Conservation (phyloP, 345 rosid genomes). For the Euclidium syriacum region DNA sequence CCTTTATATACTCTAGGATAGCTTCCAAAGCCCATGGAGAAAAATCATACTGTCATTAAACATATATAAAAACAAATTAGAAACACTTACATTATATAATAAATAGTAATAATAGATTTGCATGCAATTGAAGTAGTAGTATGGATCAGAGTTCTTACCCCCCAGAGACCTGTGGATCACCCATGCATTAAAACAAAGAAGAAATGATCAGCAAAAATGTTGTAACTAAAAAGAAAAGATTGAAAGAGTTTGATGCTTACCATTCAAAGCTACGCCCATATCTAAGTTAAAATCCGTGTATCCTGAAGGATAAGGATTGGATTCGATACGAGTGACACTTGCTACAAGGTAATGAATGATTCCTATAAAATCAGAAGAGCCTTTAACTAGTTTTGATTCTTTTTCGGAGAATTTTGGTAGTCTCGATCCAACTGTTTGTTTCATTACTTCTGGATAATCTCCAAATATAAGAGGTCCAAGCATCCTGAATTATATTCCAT, state of each 20-base stretch:
- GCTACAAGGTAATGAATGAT: constrained; percentile 32
- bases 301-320: constrained; percentile 6
- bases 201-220: neutral
- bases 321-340: constrained; percentile 32
- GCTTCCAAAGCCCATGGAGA: constrained; percentile 24
- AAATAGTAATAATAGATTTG: too few species aligned
- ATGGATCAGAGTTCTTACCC: too few species aligned
- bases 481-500: constrained; percentile 29
- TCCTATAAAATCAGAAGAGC: constrained; percentile 54
- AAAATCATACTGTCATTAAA: constrained; percentile 25
- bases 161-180: too few species aligned
- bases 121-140: too few species aligned
- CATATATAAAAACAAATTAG: too few species aligned
- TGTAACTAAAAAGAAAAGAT: neutral
- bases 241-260: constrained; percentile 9
- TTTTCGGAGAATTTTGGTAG: constrained; percentile 40
- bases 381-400: constrained; percentile 52
- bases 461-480: constrained; percentile 50
- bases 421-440: constrained; percentile 50
- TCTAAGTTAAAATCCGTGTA: constrained; percentile 36
- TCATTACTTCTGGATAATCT: constrained; percentile 61
- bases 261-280: constrained; percentile 2
- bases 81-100: too few species aligned
- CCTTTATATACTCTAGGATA: constrained; percentile 27
- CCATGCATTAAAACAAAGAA: neutral